Evolutionary conservation across 352 stramenopile species (phyloP).

Genomic region (Plasmopara muralis): DNA sequence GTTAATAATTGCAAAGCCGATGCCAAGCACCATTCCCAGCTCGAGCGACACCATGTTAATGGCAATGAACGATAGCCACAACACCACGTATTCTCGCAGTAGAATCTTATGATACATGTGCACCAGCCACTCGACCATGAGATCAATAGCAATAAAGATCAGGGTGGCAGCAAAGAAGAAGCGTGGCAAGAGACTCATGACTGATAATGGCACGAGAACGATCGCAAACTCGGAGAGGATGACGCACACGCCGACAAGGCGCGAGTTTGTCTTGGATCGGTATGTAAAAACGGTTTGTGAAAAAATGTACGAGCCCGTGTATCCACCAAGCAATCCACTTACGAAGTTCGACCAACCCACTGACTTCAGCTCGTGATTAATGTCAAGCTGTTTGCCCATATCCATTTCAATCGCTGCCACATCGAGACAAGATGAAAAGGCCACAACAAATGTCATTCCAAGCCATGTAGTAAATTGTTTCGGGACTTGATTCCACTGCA

Average conservation of each 20-base stretch:
- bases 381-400: conserved; percentile 90
- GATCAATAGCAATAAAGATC: conserved; percentile 95
- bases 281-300: conserved; percentile 98
- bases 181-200: conserved; percentile 93
- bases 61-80: conserved; percentile 89
- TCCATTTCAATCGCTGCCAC: conserved; percentile 97
- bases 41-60: conserved; percentile 95
- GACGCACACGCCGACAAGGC: conserved; percentile 88
- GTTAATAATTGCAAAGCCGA: conserved; percentile 84
- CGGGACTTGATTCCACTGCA: conserved; percentile 88
- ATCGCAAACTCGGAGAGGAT: conserved; percentile 85
- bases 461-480: conserved; percentile 89
- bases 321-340: conserved; percentile 92
- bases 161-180: conserved; percentile 97
- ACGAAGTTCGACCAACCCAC: conserved; percentile 96
- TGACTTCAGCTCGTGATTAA: conserved; percentile 91
- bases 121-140: conserved; percentile 96
- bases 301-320: conserved; percentile 99
- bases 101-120: conserved; percentile 80
- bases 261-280: conserved; percentile 85
- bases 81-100: conserved; percentile 89
- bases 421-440: conserved; percentile 95
- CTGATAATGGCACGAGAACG: conserved; percentile 87
- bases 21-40: conserved; percentile 91
- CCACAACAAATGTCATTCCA: conserved; percentile 96